phyloP scores from a whole-genome alignment of 208 protist species.

The Trypanosoma cruzi region DNA sequence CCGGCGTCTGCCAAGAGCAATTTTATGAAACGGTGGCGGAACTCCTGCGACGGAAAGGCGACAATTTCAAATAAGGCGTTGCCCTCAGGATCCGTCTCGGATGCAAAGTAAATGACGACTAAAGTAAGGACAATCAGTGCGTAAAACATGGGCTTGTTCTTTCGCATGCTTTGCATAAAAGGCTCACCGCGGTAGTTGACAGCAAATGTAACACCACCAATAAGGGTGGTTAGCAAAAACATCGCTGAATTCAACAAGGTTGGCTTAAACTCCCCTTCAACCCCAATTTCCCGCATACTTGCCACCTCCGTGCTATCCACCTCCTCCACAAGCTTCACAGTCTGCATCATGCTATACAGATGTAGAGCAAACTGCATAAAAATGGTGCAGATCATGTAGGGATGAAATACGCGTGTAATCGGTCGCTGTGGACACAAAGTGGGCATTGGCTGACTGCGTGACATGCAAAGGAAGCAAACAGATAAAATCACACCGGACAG shows the following conservation, averaged over 20 bases:
- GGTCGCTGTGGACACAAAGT: slow-evolving; percentile 93
- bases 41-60: slow-evolving; percentile 78
- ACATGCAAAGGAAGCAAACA: slow-evolving; percentile 98
- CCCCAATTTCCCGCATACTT: slow-evolving; percentile 54
- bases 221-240: slow-evolving; percentile 95
- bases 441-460: slow-evolving; percentile 93
- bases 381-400: slow-evolving; percentile 95
- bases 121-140: slow-evolving; percentile 72
- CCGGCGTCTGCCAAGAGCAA: slow-evolving; percentile 73
- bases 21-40: slow-evolving; percentile 73
- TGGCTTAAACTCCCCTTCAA: slow-evolving; percentile 95
- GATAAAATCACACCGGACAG: slow-evolving; percentile 94
- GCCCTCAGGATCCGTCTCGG: slow-evolving; percentile 70
- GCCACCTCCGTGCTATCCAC: slow-evolving; percentile 59
- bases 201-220: slow-evolving; percentile 96
- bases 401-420: slow-evolving; percentile 94
- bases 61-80: slow-evolving; percentile 91
- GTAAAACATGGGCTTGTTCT: slow-evolving; percentile 93
- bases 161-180: slow-evolving; percentile 93
- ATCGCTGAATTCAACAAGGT: slow-evolving; percentile 97
- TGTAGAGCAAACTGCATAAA: slow-evolving; percentile 97
- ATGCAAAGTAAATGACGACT: slow-evolving; percentile 82
- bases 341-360: slow-evolving; percentile 91
- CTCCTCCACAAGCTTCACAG: slow-evolving; percentile 72
- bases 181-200: slow-evolving; percentile 98